Evolutionary conservation across 495 filamentous ascomycete genomes (phyloP).

Genomic region (Cercophora newfieldiana): DNA sequence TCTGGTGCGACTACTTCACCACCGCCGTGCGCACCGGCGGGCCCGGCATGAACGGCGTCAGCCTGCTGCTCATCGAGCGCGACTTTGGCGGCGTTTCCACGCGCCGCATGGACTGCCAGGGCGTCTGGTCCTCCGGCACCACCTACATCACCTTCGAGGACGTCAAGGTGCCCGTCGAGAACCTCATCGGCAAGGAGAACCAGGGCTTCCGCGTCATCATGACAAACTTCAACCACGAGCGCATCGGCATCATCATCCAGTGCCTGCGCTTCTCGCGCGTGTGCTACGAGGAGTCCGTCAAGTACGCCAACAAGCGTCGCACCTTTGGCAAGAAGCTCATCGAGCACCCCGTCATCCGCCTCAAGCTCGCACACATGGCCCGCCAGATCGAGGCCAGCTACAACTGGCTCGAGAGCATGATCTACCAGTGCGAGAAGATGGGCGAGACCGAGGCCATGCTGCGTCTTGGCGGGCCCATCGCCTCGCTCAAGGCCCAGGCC

Average conservation of each 20-base stretch:
- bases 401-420: slow-evolving; percentile 95
- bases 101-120: slow-evolving; percentile 96
- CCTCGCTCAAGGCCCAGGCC: slow-evolving; percentile 86
- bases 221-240: slow-evolving; percentile 99
- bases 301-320: slow-evolving; percentile 92
- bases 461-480: slow-evolving; percentile 91
- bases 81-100: slow-evolving; percentile 80
- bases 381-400: slow-evolving; percentile 95
- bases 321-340: slow-evolving; percentile 96
- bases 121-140: slow-evolving; percentile 91
- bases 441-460: slow-evolving; percentile 94
- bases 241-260: slow-evolving; percentile 98
- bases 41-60: slow-evolving; percentile 86
- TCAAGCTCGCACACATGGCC: slow-evolving; percentile 98
- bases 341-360: slow-evolving; percentile 94
- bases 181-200: slow-evolving; percentile 96
- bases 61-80: slow-evolving; percentile 82
- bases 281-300: slow-evolving; percentile 93
- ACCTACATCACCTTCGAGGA: slow-evolving; percentile 98
- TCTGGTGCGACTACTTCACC: slow-evolving; percentile 97
- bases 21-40: slow-evolving; percentile 88
- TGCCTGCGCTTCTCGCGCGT: slow-evolving; percentile 93
- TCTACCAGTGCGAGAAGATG: slow-evolving; percentile 93
- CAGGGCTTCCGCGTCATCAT: slow-evolving; percentile 98
- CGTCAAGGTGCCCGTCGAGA: slow-evolving; percentile 97